phyloP scores from a whole-genome alignment of 176 grass and related monocot species.

The Zea mays region Zm-B73-REFERENCE-NAM-5.0 NC_050098.1:183065001-183065500 shows the following conservation, averaged over 20 bases:
- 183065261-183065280: not conserved
- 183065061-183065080: conserved; percentile 9
- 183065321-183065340: conserved; percentile 4
- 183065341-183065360: conserved; percentile 23
- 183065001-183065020: conserved; percentile 30
- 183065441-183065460: conserved; percentile 13
- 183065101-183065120: not conserved
- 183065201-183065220: not conserved
- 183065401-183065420: conserved; percentile 35
- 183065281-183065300: not conserved
- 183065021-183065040: conserved; percentile 18
- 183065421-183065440: not conserved
- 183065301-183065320: not conserved
- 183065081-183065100: conserved; percentile 19
- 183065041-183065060: conserved; percentile 13
- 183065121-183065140: not conserved
- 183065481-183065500: conserved; percentile 91
- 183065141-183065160: not conserved
- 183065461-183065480: conserved; percentile 39
- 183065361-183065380: conserved; percentile 76
- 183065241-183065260: not conserved
- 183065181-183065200: not conserved
- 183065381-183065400: conserved; percentile 59
- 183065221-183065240: conserved; percentile 32
- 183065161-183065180: not conserved